Evolutionary conservation across 1,284 basidiomycete species (phyloP).

Genomic region (Coriolopsis trogii): DNA sequence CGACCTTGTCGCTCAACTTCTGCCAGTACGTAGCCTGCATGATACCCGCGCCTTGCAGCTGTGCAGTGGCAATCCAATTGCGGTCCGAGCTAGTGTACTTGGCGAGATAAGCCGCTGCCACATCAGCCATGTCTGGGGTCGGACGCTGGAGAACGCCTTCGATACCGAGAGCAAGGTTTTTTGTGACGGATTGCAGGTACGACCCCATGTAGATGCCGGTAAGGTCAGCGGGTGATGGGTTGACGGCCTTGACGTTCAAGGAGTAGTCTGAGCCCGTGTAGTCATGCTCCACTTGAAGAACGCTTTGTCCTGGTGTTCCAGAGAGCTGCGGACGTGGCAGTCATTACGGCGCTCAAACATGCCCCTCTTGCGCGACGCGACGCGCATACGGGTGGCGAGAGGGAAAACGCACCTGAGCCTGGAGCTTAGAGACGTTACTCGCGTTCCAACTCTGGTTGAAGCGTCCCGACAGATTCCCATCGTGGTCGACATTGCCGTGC

Average conservation of each 20-base stretch:
- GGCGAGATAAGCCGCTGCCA: constrained; percentile 84
- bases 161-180: constrained; percentile 88
- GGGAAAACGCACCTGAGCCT: constrained; percentile 73
- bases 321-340: constrained; percentile 51
- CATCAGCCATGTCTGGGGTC: constrained; percentile 73
- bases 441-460: constrained; percentile 90
- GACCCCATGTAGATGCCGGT: constrained; percentile 96
- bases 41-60: constrained; percentile 86
- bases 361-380: neutral
- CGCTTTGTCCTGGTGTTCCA: constrained; percentile 76
- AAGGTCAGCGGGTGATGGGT: constrained; percentile 87
- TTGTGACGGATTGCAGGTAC: constrained; percentile 95
- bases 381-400: neutral
- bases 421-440: constrained; percentile 83
- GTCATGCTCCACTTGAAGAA: constrained; percentile 96
- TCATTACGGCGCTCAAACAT: constrained; percentile 18
- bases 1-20: constrained; percentile 94
- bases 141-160: constrained; percentile 90
- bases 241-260: constrained; percentile 88
- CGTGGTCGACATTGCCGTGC: constrained; percentile 94
- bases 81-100: constrained; percentile 79
- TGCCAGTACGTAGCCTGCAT: constrained; percentile 97
- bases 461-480: constrained; percentile 88
- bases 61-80: constrained; percentile 93
- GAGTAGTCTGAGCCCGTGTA: constrained; percentile 89